Evolutionary conservation across 306 rosid species (phyloP).

Genomic region (Dalbergia cochinchinensis): DNA sequence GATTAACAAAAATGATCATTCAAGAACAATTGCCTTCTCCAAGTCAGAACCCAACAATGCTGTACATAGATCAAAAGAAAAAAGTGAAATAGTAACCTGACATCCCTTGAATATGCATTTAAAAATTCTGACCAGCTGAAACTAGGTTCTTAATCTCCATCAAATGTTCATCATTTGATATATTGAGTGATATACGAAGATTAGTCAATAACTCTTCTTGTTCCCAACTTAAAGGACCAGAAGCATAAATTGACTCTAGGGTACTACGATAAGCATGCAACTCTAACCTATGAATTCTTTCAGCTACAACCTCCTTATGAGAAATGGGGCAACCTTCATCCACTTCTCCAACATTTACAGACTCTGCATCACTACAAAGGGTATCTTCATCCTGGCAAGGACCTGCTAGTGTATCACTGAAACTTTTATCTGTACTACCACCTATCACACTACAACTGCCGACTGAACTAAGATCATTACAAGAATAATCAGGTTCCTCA

Average conservation of each 20-base stretch:
- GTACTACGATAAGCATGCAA: slow-evolving; percentile 71
- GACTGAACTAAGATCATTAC: slow-evolving; percentile 73
- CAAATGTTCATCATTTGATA: slow-evolving; percentile 88
- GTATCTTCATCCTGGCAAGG: slow-evolving; percentile 59
- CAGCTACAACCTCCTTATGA: slow-evolving; percentile 54
- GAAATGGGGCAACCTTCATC: slow-evolving; percentile 53
- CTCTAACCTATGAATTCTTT: slow-evolving; percentile 77
- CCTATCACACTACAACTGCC: slow-evolving; percentile 84
- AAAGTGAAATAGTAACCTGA: slow-evolving; percentile 5
- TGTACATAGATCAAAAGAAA: slow-evolving; percentile 41
- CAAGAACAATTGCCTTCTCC: slow-evolving; percentile 10
- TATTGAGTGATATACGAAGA: slow-evolving; percentile 82
- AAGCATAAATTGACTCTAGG: slow-evolving; percentile 74
- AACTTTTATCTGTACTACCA: slow-evolving; percentile 50
- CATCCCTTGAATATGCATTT: slow-evolving; percentile 34
- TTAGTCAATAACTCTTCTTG: slow-evolving; percentile 81
- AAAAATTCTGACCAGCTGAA: slow-evolving; percentile 47
- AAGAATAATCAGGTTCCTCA: slow-evolving; percentile 56
- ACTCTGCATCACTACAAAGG: slow-evolving; percentile 73
- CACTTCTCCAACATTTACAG: slow-evolving; percentile 55
- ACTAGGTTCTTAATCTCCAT: slow-evolving; percentile 52
- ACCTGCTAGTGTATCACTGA: slow-evolving; percentile 59
- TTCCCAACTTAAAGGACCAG: slow-evolving; percentile 95
- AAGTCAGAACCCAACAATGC: slow-evolving; percentile 46
- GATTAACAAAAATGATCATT: slow-evolving; percentile 15